Base-by-base conservation (phyloP, 2,329 filamentous ascomycete genomes). In the Coniella lustricola region DNA sequence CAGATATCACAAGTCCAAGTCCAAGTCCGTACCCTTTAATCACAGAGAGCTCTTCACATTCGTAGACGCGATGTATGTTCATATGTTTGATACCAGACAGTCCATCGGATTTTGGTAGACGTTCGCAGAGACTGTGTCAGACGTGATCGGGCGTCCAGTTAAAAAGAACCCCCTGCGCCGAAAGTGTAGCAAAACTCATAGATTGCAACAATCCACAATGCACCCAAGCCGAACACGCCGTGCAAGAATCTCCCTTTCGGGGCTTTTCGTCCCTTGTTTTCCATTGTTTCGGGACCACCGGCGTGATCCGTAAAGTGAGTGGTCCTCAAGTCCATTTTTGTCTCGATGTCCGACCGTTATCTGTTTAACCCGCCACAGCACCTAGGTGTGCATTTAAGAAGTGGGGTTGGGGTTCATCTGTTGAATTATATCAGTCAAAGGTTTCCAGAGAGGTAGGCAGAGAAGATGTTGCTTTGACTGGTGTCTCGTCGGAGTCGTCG, bases 351-450 rank as follows among this genome's bases (percentile, higher is more conserved):
- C 20, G 39, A 33, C 48, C 44, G 33, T 44, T 48, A 47, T 44
- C 35, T 25, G 48, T 43, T 52, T 49, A 52, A 49, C 46, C 39
- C 50, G 47, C 41, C 34, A 21, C 46, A 31, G 36, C 45, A 41
- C 33, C 17, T 34, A 29, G 46, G 41, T 43, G 37, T 29, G 39
- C 46, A 49, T 46, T 52, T 54, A 54, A 29, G 52, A 36, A 43
- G 49, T 46, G 29, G 52, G 52, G 52, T 54, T 54, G 46, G 52
- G 52, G 52, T 54, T 54, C 52, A 54, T 54, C 52, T 53, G 22
- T 48, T 14, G 34, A 7, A 7, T 16, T 43, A 16, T 45, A 44
- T 53, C 39, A 52, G 50, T 48, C 44, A 25, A 16, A 25, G 14
- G 14, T 1, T 17, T n/a, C 10, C 16, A 20, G 22, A 18, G 7